Conservation (phyloP, 306 rosid species). For the Lupinus albus region DNA sequence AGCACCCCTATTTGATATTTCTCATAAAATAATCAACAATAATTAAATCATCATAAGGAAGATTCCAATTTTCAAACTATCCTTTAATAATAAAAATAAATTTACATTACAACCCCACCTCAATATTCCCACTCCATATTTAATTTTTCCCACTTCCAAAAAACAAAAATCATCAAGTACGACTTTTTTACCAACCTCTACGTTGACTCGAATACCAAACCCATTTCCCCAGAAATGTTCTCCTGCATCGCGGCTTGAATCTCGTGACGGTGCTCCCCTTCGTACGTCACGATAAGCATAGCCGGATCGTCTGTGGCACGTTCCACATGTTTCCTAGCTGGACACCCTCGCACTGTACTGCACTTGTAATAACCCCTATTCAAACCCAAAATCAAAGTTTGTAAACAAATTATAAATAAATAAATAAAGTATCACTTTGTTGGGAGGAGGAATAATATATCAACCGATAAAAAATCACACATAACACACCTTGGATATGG, state of each 20-base stretch:
- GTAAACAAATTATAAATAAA: too few species aligned
- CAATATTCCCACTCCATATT: not conserved
- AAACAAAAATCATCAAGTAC: not conserved
- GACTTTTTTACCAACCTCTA: constrained; percentile 13
- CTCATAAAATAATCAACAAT: not conserved
- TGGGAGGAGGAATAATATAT: too few species aligned
- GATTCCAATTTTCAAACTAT: constrained; percentile 31
- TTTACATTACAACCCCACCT: constrained; percentile 44
- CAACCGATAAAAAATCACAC: constrained; percentile 3
- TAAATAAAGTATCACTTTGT: too few species aligned
- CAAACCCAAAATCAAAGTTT: not conserved
- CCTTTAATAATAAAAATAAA: not conserved
- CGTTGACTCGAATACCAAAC: constrained; percentile 62
- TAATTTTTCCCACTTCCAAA: not conserved
- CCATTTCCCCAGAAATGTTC: constrained; percentile 46
- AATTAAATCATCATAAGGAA: not conserved
- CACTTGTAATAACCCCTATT: constrained; percentile 84
- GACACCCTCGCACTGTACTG: constrained; percentile 75
- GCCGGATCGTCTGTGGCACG: constrained; percentile 73
- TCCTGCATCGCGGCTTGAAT: constrained; percentile 53
- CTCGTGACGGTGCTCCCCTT: constrained; percentile 80
- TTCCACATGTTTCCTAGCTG: constrained; percentile 95
- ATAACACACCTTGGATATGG: constrained; percentile 74
- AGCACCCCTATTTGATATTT: not conserved
- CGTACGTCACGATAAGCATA: constrained; percentile 88